phyloP scores from a whole-genome alignment of 805 yeast species.

The Ogataea angusta region DNA sequence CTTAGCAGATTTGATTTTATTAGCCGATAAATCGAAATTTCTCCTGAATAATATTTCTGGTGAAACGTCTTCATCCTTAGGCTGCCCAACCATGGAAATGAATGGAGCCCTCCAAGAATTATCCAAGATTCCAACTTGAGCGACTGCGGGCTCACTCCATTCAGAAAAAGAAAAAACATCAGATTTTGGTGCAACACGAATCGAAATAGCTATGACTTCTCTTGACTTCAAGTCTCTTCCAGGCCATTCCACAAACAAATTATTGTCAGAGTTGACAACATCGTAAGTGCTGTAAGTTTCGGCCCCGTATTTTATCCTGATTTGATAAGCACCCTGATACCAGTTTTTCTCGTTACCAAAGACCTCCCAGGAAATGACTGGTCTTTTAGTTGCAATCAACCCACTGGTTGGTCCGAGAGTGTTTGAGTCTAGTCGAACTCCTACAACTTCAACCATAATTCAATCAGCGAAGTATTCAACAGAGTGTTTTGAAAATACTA shows the following conservation, averaged over 20 bases:
- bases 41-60: constrained; percentile 14
- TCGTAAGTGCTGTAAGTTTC: constrained; percentile 1
- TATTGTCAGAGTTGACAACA: constrained; percentile 6
- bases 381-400: constrained; percentile 4
- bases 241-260: constrained; percentile 9
- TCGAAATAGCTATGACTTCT: constrained; percentile 9
- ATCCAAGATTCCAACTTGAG: constrained; percentile 8
- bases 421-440: constrained; percentile 7
- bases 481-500: background rate
- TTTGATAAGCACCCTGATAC: constrained; percentile 14
- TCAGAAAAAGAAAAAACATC: constrained; percentile 5
- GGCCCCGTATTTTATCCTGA: constrained; percentile 7
- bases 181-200: constrained; percentile 8
- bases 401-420: constrained; percentile 6
- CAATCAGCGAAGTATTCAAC: background rate
- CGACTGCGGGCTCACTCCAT: constrained; percentile 6
- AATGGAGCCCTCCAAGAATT: constrained; percentile 11
- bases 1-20: constrained; percentile 6
- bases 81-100: constrained; percentile 8
- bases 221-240: constrained; percentile 12
- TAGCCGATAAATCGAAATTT: constrained; percentile 1
- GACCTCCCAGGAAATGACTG: constrained; percentile 11
- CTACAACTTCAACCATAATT: background rate
- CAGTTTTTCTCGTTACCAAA: constrained; percentile 8
- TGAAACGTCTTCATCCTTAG: constrained; percentile 1